Evolutionary conservation across 371 early-diverging fungal genomes (phyloP).

Genomic region (Apophysomyces elegans): DNA sequence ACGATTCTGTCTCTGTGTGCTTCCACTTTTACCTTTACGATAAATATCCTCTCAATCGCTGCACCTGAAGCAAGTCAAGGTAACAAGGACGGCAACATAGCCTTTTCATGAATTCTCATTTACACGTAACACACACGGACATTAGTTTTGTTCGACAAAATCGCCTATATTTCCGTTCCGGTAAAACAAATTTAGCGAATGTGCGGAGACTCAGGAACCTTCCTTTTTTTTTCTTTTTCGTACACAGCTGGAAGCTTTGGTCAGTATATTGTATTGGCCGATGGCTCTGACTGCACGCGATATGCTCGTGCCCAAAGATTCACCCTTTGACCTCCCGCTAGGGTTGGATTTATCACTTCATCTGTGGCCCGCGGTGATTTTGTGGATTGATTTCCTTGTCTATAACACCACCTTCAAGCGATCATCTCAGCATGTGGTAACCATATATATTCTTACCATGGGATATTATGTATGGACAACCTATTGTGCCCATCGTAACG

Average conservation of each 20-base stretch:
- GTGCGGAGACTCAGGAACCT: not conserved
- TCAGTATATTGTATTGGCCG: conserved; percentile 32
- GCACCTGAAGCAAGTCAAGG: not conserved
- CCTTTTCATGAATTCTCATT: not conserved
- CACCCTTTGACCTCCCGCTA: conserved; percentile 24
- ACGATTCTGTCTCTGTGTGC: not conserved
- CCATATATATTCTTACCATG: conserved; percentile 25
- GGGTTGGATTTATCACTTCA: conserved; percentile 28
- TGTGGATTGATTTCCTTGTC: conserved; percentile 32
- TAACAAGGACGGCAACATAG: not conserved
- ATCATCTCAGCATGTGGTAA: conserved; percentile 19
- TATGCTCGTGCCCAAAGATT: conserved; percentile 20
- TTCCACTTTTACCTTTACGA: not conserved
- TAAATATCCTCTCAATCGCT: not conserved
- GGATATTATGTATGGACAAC: conserved; percentile 27
- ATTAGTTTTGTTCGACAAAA: too few relatives aligned
- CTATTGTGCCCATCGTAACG: conserved; percentile 27
- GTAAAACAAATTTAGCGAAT: too few relatives aligned
- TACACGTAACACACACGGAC: too few relatives aligned
- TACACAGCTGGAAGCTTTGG: conserved; percentile 33
- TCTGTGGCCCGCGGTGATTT: conserved; percentile 31
- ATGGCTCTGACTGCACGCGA: conserved; percentile 24
- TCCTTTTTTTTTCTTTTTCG: not conserved
- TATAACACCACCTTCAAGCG: conserved; percentile 27
- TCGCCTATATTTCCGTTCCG: too few relatives aligned